Evolutionary conservation across 2,329 filamentous ascomycete species (phyloP).

Genomic region (Myriosclerotinia curreyana): DNA sequence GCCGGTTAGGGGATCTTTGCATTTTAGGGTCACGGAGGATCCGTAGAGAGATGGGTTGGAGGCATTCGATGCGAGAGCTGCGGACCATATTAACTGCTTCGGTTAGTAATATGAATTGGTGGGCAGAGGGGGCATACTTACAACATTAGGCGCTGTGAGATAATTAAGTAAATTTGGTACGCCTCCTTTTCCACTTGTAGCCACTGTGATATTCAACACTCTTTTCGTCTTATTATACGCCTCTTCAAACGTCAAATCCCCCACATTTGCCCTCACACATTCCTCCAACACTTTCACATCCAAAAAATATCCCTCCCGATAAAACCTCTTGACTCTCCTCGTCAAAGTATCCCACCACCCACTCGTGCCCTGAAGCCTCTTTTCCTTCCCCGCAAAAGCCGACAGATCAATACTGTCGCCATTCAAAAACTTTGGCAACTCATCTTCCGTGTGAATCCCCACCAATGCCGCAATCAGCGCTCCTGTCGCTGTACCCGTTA

Average conservation of each 20-base stretch:
- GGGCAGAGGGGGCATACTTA: constrained; percentile 47
- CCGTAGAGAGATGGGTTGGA: constrained; percentile 49
- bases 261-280: constrained; percentile 80
- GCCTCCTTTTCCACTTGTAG: constrained; percentile 68
- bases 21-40: constrained; percentile 53
- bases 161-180: constrained; percentile 88
- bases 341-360: constrained; percentile 55
- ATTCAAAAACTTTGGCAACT: constrained; percentile 71
- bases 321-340: constrained; percentile 66
- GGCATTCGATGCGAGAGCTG: constrained; percentile 57
- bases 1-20: constrained; percentile 59
- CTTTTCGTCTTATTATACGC: constrained; percentile 82
- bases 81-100: constrained; percentile 56
- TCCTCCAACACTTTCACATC: constrained; percentile 80
- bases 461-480: constrained; percentile 87
- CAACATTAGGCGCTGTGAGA: constrained; percentile 87
- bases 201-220: constrained; percentile 88
- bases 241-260: constrained; percentile 89
- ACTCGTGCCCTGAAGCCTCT: constrained; percentile 34
- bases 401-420: constrained; percentile 80
- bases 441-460: constrained; percentile 81
- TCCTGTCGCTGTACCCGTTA: constrained; percentile 86
- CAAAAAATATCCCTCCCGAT: constrained; percentile 75
- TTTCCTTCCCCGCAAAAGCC: constrained; percentile 58
- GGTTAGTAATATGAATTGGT: not conserved